Evolutionary conservation across 306 rosid species (phyloP), one percentile per base, ranked within the genome.

Genomic region (Chamaecrista fasciculata): DNA sequence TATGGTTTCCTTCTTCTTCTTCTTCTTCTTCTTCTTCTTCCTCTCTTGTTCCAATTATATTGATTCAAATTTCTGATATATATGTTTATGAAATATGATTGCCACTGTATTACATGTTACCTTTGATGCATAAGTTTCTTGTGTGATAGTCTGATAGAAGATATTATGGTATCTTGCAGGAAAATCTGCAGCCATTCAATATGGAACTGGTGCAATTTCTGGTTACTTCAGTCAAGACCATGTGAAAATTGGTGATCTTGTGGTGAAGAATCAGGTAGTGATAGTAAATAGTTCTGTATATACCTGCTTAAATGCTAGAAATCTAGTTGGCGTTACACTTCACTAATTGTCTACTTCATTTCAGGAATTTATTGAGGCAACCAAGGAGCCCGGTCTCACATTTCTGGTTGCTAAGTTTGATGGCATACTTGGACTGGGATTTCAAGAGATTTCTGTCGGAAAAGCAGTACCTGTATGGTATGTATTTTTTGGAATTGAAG

Each of bases 341-440:
- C 18, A 29, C 43, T 31, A 9, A 14, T n/a, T 15, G 43, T 11
- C 25, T 58, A 31, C 44, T 58, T 58, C 9, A 12, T 46, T 66
- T 11, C 68, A 88, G 94, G 85, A 75, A 66, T 83, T 83, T 69
- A 67, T 56, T 68, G 87, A 79, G 72, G 65, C 80, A 42, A 79
- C 84, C 15, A 64, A 53, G 69, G 82, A 83, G 80, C 84, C 84
- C 18, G 29, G 75, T 39, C 6, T 76, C 0, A 12, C 84, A 44
- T 73, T 83, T 60, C 62, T 83, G 34, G 53, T 44, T 9, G 23
- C 79, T 4, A 49, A 43, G 74, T 79, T 76, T 76, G 87, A 83
- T 76, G 87, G 87, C 46, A 47, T 83, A 65, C 77, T 83, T 72
- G 87, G 87, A 51, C 87, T 83, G 72, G 87, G 87, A 70, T 79